A percentile compares a stretch with the other conserved stretches of the same genome.
Evolutionary conservation across 2,329 filamentous ascomycete species (phyloP).

Genomic region (Fusarium subtropicale): DNA sequence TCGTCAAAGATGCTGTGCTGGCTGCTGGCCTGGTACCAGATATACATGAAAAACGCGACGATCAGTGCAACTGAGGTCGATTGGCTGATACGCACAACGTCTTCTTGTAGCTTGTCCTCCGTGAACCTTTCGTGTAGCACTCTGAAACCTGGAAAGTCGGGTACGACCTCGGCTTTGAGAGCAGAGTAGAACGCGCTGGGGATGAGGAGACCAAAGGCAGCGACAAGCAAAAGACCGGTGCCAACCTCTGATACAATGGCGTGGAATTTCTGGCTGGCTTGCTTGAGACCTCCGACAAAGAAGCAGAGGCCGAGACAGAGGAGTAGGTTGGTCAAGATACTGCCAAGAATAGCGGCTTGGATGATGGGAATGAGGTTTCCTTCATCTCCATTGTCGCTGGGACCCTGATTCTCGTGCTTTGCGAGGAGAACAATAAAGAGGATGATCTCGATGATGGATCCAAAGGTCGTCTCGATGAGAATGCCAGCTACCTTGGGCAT

Average conservation of each 20-base stretch:
- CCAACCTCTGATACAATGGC: constrained; percentile 76
- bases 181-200: constrained; percentile 54
- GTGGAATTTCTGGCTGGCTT: constrained; percentile 71
- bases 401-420: constrained; percentile 42
- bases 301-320: constrained; percentile 77
- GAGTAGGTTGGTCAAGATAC: constrained; percentile 74
- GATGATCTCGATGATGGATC: constrained; percentile 75
- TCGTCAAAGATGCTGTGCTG: constrained; percentile 72
- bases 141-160: constrained; percentile 38
- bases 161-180: constrained; percentile 47
- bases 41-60: constrained; percentile 66
- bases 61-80: constrained; percentile 72
- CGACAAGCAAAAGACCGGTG: constrained; percentile 72
- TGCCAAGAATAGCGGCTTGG: constrained; percentile 75
- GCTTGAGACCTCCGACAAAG: constrained; percentile 70
- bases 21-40: constrained; percentile 72
- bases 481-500: constrained; percentile 71
- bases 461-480: constrained; percentile 63
- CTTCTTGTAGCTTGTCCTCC: constrained; percentile 54
- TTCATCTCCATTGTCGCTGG: constrained; percentile 45
- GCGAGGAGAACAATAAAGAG: constrained; percentile 73
- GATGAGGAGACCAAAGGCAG: constrained; percentile 55
- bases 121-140: constrained; percentile 48
- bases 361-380: constrained; percentile 68
- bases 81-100: constrained; percentile 69